Conservation (phyloP, 2,329 filamentous ascomycete genomes). For the Harringtonia aguacate region DNA sequence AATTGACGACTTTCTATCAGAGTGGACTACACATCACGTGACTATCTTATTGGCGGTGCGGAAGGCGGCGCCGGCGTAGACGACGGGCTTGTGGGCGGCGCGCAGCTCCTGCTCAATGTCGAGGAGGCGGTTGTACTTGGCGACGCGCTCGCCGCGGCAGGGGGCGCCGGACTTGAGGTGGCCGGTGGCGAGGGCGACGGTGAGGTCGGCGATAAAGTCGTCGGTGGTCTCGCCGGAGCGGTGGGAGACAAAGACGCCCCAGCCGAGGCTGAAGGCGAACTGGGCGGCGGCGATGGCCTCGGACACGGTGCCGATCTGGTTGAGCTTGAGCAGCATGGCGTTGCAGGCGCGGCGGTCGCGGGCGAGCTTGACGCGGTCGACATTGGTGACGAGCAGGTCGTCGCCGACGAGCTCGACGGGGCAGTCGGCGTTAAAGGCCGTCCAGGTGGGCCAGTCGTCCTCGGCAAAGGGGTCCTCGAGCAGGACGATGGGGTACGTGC, state of each 20-base stretch:
- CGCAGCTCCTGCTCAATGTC: constrained; percentile 24
- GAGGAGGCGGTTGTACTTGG: constrained; percentile 31
- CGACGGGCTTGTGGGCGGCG: constrained; percentile 11
- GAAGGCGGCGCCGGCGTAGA: constrained; percentile 20
- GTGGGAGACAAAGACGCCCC: constrained; percentile 31
- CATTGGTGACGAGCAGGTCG: constrained; percentile 28
- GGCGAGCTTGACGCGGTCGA: constrained; percentile 21
- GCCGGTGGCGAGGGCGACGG: constrained; percentile 24
- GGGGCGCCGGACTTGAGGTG: constrained; percentile 29
- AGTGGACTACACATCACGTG: too few species aligned
- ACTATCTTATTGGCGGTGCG: neutral
- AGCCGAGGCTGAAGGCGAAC: constrained; percentile 21
- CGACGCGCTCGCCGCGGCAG: constrained; percentile 27
- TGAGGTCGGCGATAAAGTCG: constrained; percentile 31
- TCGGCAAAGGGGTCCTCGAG: constrained; percentile 30
- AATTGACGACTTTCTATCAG: too few species aligned
- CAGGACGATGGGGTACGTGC: constrained; percentile 25
- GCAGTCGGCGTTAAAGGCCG: constrained; percentile 21
- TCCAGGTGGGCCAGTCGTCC: constrained; percentile 22
- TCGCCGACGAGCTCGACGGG: constrained; percentile 27
- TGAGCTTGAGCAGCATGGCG: constrained; percentile 28
- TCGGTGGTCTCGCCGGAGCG: constrained; percentile 30
- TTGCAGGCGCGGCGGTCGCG: constrained; percentile 27
- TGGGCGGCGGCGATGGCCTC: constrained; percentile 26
- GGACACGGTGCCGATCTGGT: constrained; percentile 29